Conservation (phyloP, 257 asterid species). For the Przewalskia tangutica region DNA sequence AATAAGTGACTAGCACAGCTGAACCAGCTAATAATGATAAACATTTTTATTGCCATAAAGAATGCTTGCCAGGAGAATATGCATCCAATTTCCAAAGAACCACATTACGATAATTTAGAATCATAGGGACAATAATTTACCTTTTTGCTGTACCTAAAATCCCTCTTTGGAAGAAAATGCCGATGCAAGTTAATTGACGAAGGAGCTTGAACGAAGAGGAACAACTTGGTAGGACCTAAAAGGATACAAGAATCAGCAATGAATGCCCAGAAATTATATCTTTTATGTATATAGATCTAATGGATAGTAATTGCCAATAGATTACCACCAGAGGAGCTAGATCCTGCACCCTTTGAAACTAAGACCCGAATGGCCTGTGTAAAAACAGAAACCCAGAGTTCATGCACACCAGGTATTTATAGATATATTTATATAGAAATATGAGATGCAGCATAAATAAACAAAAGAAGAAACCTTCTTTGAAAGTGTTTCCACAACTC, state of each 20-base stretch:
- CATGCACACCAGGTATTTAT: neutral
- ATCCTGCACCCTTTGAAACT: slow-evolving; percentile 86
- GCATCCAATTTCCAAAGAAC: neutral
- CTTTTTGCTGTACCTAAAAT: slow-evolving; percentile 62
- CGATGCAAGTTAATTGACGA: slow-evolving; percentile 47
- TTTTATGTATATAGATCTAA: neutral
- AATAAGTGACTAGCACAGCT: neutral
- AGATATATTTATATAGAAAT: neutral
- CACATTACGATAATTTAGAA: neutral
- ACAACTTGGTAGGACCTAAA: slow-evolving; percentile 75
- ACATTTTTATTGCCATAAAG: neutral
- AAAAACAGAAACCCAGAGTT: neutral
- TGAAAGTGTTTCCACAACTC: slow-evolving; percentile 53
- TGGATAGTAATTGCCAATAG: neutral
- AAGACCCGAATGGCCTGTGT: slow-evolving; percentile 70
- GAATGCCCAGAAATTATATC: neutral
- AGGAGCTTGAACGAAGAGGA: slow-evolving; percentile 80
- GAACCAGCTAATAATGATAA: neutral
- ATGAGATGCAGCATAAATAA: neutral
- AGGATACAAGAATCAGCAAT: slow-evolving; percentile 2
- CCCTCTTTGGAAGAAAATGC: slow-evolving; percentile 95
- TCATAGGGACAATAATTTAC: slow-evolving; percentile 15
- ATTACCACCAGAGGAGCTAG: slow-evolving; percentile 63
- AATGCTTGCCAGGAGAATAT: neutral
- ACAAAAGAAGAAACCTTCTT: slow-evolving; percentile 46